A percentile compares a stretch with the other conserved stretches of the same genome.
Evolutionary conservation across 2,329 filamentous ascomycete species (phyloP).

Genomic region (Aspergillus pseudoglaucus): DNA sequence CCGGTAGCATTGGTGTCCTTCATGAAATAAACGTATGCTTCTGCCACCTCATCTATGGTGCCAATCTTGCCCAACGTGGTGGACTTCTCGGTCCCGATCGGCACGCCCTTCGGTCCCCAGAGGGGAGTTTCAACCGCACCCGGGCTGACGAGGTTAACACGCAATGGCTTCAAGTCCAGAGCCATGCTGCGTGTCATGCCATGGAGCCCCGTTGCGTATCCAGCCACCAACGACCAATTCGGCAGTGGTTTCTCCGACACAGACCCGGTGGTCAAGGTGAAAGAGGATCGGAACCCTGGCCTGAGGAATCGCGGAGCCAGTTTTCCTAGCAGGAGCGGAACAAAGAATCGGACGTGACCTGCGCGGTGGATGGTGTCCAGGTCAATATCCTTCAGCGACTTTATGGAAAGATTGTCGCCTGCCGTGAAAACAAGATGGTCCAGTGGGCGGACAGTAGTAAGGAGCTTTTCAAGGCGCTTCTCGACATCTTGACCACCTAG

Average conservation of each 20-base stretch:
- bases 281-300: constrained; percentile 37
- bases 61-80: constrained; percentile 29
- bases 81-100: constrained; percentile 10
- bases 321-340: constrained; percentile 49
- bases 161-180: constrained; percentile 55
- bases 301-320: constrained; percentile 42
- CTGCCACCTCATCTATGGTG: constrained; percentile 37
- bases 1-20: constrained; percentile 24
- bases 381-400: constrained; percentile 37
- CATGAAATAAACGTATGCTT: constrained; percentile 45
- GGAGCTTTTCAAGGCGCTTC: constrained; percentile 41
- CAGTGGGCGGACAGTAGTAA: constrained; percentile 36
- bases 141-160: constrained; percentile 57
- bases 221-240: constrained; percentile 46
- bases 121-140: constrained; percentile 49
- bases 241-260: constrained; percentile 47
- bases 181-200: constrained; percentile 53
- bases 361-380: constrained; percentile 37
- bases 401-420: constrained; percentile 40
- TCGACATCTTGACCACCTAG: constrained; percentile 45
- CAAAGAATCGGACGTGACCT: constrained; percentile 47
- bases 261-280: constrained; percentile 53
- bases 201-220: constrained; percentile 47
- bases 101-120: constrained; percentile 23
- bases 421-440: constrained; percentile 57